phyloP scores from a whole-genome alignment of 2,329 filamentous ascomycete genomes.

The Paecilomyces fulvus region DNA sequence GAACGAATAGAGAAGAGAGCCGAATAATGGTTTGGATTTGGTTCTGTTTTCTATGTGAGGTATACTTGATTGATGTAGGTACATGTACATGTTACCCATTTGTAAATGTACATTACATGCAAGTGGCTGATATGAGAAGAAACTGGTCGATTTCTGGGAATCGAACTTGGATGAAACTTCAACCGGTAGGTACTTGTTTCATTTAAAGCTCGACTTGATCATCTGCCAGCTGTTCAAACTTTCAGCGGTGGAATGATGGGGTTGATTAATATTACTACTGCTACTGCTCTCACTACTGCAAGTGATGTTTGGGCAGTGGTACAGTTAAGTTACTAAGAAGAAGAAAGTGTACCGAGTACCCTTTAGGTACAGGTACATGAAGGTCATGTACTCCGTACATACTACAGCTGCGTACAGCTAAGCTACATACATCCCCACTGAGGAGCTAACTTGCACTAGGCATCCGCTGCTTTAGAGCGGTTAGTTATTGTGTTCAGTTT shows the following conservation, averaged over 20 bases:
- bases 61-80: too few species aligned
- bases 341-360: not conserved
- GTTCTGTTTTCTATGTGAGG: too few species aligned
- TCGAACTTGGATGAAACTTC: too few species aligned
- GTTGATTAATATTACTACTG: not conserved
- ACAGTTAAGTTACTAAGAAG: not conserved
- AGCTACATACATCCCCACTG: not conserved
- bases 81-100: too few species aligned
- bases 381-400: not conserved
- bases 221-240: not conserved
- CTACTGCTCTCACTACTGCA: not conserved
- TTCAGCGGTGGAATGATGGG: not conserved
- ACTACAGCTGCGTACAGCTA: not conserved
- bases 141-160: too few species aligned
- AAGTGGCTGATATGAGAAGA: too few species aligned
- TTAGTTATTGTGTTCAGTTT: not conserved
- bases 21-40: too few species aligned
- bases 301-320: not conserved
- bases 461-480: not conserved
- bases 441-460: not conserved
- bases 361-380: not conserved
- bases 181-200: too few species aligned
- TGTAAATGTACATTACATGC: too few species aligned
- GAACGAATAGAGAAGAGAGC: too few species aligned
- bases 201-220: not conserved